Evolutionary conservation across 2,329 filamentous ascomycete genomes (phyloP).

Genomic region (Zelopaecilomyces penicillatus): DNA sequence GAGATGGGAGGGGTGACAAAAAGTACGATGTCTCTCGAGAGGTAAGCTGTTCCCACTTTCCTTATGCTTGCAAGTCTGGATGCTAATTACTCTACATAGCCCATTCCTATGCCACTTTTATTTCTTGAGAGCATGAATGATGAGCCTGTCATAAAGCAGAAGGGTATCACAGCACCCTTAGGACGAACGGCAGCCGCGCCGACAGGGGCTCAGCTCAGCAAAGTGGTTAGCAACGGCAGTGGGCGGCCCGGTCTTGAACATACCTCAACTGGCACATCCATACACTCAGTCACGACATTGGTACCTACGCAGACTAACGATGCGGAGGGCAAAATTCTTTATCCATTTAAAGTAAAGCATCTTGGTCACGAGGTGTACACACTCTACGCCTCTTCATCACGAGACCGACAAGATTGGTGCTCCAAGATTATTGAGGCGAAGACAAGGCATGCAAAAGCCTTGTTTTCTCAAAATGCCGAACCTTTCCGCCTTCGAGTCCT

Average conservation of each 20-base stretch:
- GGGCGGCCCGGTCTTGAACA: constrained; percentile 57
- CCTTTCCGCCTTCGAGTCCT: constrained; percentile 88
- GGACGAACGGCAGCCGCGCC: constrained; percentile 52
- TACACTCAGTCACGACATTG: constrained; percentile 40
- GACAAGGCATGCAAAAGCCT: constrained; percentile 79
- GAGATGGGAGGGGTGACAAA: constrained; percentile 62
- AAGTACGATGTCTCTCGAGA: constrained; percentile 93
- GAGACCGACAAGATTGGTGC: constrained; percentile 80
- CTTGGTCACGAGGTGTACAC: constrained; percentile 90
- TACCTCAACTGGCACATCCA: constrained; percentile 57
- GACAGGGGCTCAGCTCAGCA: constrained; percentile 50
- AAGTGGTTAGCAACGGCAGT: constrained; percentile 42
- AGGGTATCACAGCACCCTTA: constrained; percentile 59
- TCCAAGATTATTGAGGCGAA: constrained; percentile 91
- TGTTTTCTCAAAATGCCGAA: constrained; percentile 89
- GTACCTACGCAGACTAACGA: constrained; percentile 47
- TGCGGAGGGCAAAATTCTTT: constrained; percentile 74
- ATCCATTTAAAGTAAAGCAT: constrained; percentile 93
- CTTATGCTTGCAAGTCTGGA: not conserved
- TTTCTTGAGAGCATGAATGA: constrained; percentile 90
- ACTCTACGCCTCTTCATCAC: constrained; percentile 70
- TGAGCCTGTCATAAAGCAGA: constrained; percentile 77
- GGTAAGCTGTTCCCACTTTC: constrained; percentile 34
- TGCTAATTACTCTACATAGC: constrained; percentile 36
- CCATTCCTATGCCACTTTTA: constrained; percentile 92